phyloP scores from a whole-genome alignment of 805 yeast species.

The Yarrowia divulgata region DNA sequence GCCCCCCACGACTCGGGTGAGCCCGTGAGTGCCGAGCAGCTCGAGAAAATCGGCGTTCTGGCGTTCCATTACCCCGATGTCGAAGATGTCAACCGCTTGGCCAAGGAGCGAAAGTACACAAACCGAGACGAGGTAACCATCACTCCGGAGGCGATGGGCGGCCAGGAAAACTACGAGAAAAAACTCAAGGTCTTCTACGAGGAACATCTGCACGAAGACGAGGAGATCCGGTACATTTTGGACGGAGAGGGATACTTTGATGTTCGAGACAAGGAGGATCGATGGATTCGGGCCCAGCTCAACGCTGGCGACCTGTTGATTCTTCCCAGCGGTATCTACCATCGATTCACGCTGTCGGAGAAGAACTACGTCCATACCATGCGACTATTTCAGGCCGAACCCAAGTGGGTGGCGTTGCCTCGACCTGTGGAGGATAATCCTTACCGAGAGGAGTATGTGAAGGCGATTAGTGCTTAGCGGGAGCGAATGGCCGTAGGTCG shows the following conservation, averaged over 20 bases:
- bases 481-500: too few relatives aligned
- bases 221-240: conserved; percentile 87
- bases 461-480: conserved; percentile 43
- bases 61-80: conserved; percentile 61
- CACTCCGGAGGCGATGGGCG: conserved; percentile 65
- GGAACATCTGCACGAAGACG: conserved; percentile 96
- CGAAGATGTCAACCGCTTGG: conserved; percentile 68
- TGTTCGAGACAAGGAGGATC: conserved; percentile 67
- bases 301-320: conserved; percentile 64
- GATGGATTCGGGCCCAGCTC: conserved; percentile 81
- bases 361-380: conserved; percentile 73
- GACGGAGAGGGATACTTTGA: conserved; percentile 95
- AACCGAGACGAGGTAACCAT: conserved; percentile 78
- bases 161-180: conserved; percentile 66
- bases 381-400: conserved; percentile 90
- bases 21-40: conserved; percentile 58
- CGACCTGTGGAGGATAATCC: conserved; percentile 65
- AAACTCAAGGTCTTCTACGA: conserved; percentile 75
- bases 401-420: conserved; percentile 90
- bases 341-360: conserved; percentile 81
- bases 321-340: conserved; percentile 93
- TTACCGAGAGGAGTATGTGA: conserved; percentile 58
- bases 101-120: conserved; percentile 73
- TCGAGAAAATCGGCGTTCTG: conserved; percentile 70
- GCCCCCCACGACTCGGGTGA: conserved; percentile 76